Percentiles rank a stretch among this genome's conserved stretches.
phyloP scores from a whole-genome alignment of 1,284 basidiomycete genomes.

The Afroboletus lepidellus region DNA sequence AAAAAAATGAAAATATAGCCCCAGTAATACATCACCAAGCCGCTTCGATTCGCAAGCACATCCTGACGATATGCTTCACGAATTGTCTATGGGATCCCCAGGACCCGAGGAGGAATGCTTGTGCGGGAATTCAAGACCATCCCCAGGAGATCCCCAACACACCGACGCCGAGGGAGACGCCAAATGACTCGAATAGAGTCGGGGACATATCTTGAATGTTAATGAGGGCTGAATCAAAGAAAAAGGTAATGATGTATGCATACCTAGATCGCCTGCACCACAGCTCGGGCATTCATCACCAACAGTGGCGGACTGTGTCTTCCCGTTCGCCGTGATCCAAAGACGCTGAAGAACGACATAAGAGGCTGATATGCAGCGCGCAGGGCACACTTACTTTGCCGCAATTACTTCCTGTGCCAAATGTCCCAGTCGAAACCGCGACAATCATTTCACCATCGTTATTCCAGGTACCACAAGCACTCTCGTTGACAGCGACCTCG shows the following conservation, averaged over 20 bases:
- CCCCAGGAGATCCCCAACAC: constrained; percentile 49
- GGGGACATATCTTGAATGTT: constrained; percentile 52
- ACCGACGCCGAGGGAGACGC: constrained; percentile 38
- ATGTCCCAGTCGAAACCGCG: constrained; percentile 46
- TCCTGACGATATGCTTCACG: constrained; percentile 20
- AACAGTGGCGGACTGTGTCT: constrained; percentile 41
- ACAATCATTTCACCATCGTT: constrained; percentile 42
- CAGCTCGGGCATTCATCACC: constrained; percentile 51
- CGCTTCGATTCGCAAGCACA: constrained; percentile 11
- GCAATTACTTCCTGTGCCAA: constrained; percentile 45
- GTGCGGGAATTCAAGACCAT: constrained; percentile 33
- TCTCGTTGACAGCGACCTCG: constrained; percentile 35
- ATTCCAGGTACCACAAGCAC: constrained; percentile 50
- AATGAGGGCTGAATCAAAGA: constrained; percentile 2
- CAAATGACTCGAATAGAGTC: constrained; percentile 45
- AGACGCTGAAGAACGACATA: constrained; percentile 41
- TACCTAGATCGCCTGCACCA: constrained; percentile 45
- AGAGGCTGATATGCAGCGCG: constrained; percentile 3
- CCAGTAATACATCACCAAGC: constrained; percentile 22
- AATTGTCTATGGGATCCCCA: constrained; percentile 12
- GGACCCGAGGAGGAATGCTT: constrained; percentile 1
- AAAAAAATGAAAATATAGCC: constrained; percentile 9
- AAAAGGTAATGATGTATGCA: constrained; percentile 11
- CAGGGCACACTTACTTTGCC: constrained; percentile 39
- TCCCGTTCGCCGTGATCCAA: constrained; percentile 42